Conservation (phyloP, 169 alveolate genomes). For the Perkinsus marinus region DNA sequence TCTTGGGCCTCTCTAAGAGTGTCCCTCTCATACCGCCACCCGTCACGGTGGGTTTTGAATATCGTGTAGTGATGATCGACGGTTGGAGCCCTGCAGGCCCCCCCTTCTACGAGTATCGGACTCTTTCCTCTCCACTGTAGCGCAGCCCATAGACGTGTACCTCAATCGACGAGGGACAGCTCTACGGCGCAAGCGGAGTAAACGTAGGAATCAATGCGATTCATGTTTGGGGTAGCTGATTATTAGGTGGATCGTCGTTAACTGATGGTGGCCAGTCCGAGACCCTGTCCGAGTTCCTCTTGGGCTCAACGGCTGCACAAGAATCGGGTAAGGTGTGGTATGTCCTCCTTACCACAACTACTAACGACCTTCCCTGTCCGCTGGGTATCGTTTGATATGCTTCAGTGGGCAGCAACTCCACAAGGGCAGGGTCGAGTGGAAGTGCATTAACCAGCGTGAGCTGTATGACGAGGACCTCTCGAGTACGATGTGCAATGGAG, state of each 20-base stretch:
- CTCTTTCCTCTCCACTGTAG: background rate
- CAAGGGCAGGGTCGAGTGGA: background rate
- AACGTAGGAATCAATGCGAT: background rate
- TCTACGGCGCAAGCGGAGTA: background rate
- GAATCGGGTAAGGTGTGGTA: background rate
- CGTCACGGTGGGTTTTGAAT: background rate
- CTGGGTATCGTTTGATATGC: background rate
- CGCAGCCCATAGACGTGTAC: background rate
- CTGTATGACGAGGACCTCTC: background rate
- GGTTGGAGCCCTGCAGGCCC: background rate
- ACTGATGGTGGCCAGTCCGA: background rate
- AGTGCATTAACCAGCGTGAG: background rate
- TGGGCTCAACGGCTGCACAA: background rate
- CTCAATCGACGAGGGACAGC: background rate
- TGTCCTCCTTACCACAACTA: background rate
- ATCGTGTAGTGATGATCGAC: background rate
- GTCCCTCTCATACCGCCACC: background rate
- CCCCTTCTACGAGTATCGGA: background rate
- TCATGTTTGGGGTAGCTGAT: background rate
- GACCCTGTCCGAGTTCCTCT: background rate
- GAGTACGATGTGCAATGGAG: background rate
- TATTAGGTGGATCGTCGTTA: background rate
- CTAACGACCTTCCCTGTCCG: background rate
- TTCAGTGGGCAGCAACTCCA: background rate
- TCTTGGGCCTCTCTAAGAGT: background rate